Percentiles rank a stretch among this genome's conserved stretches.
Evolutionary conservation across 768 basidiomycete genomes (phyloP).

Genomic region (Russula virescens): DNA sequence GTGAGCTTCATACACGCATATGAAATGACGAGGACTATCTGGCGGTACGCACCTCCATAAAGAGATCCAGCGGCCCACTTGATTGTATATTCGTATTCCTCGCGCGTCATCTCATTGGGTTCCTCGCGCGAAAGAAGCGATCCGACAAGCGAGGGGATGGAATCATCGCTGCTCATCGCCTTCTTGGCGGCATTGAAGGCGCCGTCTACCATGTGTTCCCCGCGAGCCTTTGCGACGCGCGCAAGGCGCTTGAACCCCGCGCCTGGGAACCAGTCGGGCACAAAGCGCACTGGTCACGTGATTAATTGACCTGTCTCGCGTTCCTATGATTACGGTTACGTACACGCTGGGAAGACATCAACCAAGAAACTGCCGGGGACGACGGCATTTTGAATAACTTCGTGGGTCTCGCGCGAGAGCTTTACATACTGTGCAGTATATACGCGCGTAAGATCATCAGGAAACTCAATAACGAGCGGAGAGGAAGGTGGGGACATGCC

Average conservation of each 20-base stretch:
- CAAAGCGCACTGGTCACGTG: constrained; percentile 22
- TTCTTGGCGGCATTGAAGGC: constrained; percentile 19
- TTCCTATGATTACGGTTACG: too few species aligned
- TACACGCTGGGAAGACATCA: constrained; percentile 20
- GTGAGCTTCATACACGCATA: neutral
- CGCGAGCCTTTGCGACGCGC: constrained; percentile 17
- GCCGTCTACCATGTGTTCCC: constrained; percentile 20
- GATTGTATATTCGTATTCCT: constrained; percentile 23
- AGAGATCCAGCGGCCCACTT: constrained; percentile 25
- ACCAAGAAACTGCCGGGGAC: constrained; percentile 24
- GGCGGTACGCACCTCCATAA: constrained; percentile 20
- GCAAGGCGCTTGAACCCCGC: constrained; percentile 25
- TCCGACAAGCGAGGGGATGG: constrained; percentile 22
- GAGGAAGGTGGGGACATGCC: neutral
- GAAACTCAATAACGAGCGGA: neutral
- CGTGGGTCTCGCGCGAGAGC: constrained; percentile 22
- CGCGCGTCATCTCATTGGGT: constrained; percentile 22
- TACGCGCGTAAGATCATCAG: neutral
- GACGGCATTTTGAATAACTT: constrained; percentile 24
- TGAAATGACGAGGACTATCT: neutral
- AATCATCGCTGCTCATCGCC: constrained; percentile 19
- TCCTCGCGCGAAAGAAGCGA: constrained; percentile 14
- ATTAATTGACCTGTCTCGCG: too few species aligned
- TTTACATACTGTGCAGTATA: constrained; percentile 12
- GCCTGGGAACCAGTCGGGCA: constrained; percentile 24